Conservation (phyloP, 257 asterid genomes). For the Nicotiana noctiflora region DNA sequence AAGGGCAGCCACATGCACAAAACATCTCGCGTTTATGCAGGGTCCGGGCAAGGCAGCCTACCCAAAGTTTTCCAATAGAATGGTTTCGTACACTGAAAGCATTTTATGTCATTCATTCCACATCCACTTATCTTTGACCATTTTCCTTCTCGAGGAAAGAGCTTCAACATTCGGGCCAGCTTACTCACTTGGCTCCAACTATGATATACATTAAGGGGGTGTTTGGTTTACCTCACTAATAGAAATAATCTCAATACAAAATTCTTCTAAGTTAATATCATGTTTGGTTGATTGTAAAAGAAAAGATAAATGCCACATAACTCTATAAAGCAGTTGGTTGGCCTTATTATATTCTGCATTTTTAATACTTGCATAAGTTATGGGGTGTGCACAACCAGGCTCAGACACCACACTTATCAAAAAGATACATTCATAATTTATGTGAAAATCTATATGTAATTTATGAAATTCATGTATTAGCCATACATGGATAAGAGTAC, state of each 20-base stretch:
- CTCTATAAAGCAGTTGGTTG: not conserved
- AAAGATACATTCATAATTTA: not conserved
- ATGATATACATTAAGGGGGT: not conserved
- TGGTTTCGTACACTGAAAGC: not conserved
- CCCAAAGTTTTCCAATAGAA: not conserved
- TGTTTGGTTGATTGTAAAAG: not conserved
- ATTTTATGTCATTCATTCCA: not conserved
- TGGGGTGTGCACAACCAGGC: too few species aligned
- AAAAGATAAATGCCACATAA: not conserved
- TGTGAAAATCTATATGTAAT: not conserved
- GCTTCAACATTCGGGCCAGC: not conserved
- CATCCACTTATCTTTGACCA: not conserved
- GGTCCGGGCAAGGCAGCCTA: too few species aligned
- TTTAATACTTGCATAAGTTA: not conserved
- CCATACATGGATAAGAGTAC: not conserved
- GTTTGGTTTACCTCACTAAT: not conserved
- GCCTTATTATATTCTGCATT: not conserved
- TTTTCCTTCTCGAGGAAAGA: not conserved
- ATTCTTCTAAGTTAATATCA: not conserved
- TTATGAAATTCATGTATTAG: not conserved
- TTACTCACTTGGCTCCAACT: not conserved
- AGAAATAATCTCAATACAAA: not conserved
- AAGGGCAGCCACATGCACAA: too few species aligned
- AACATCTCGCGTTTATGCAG: too few species aligned
- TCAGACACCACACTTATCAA: too few species aligned